Evolutionary conservation across 1,284 basidiomycete species (phyloP), one percentile per base, ranked within the genome.

Genomic region (Ustilago cynodontis): DNA sequence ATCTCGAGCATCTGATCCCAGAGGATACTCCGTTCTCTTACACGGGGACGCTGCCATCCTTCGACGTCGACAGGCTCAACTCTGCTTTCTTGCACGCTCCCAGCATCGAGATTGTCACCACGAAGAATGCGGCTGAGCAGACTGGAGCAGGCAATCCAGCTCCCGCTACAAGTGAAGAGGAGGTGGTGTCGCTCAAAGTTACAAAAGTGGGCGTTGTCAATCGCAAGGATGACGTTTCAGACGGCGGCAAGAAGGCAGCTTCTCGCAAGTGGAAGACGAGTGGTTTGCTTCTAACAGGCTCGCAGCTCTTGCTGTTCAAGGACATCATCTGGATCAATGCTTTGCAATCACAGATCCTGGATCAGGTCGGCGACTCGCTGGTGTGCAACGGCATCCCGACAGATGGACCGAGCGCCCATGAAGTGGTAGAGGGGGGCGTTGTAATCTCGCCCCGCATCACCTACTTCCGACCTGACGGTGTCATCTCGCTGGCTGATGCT

Each of bases 261-360:
- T 92, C 89, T 76, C 90, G 93, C 53, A 98, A 95, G 86, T 99
- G 96, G 96, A 92, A 90, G 81, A 88, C 91, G 35, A 96, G 92
- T 90, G 93, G 91, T 69, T 91, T 95, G 10, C 89, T 97, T 59
- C 88, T 99, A 59, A 95, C 95, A 3, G 92, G 91, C 33, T 94
- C 94, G 9, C 95, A 98, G 83, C 88, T 99, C 10, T 89, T 98
- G 51, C 92, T 98, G 85, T 95, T 95, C 87, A 94, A 94, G 71
- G 95, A 98, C 86, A 87, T 91, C 1, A 87, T 90, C 9, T 92
- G 91, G 91, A 91, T 91, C 7, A 69, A 66, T 20, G 82, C 82
- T 13, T 86, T 94, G 26, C 87, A 90, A 59, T 88, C 90, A 50
- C 89, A 91, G 82, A 87, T 88, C 22, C 86, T 88, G 20, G 81